These are phyloP conservation scores for Arabidopsis lyrata DNA, from an alignment of 441 rosid species.

Conservation along the genomic window DNA sequence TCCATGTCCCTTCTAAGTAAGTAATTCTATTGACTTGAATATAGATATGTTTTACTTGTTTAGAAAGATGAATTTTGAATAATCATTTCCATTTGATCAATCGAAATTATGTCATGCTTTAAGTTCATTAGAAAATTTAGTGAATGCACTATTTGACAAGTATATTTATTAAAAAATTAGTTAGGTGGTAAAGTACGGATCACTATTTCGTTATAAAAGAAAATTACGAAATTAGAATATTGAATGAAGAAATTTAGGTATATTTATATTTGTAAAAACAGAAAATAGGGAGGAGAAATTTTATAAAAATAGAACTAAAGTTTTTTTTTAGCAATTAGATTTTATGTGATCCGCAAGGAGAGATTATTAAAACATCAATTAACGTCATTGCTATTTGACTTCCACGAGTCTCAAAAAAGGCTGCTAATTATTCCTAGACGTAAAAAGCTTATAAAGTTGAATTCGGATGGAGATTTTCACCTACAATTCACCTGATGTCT, in stretches of 20 bases:
- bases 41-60: neutral
- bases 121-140: too few species aligned
- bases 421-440: conserved; percentile 25
- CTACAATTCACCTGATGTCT: conserved; percentile 32
- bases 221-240: neutral
- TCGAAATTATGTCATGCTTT: too few species aligned
- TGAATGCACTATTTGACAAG: too few species aligned
- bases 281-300: too few species aligned
- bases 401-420: conserved; percentile 38
- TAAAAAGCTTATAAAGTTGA: neutral
- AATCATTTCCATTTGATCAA: too few species aligned
- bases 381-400: conserved; percentile 43
- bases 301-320: neutral
- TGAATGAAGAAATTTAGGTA: neutral
- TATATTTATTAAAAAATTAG: too few species aligned
- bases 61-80: neutral
- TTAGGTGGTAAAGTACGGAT: too few species aligned
- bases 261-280: too few species aligned
- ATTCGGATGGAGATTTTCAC: conserved; percentile 26
- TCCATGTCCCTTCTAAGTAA: neutral
- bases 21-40: neutral
- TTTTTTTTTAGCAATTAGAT: too few species aligned
- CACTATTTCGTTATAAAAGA: too few species aligned
- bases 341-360: neutral
- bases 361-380: conserved; percentile 27